A percentile compares a stretch with the other conserved stretches of the same genome.
Conservation (phyloP, 202 grass and related monocot genomes). For the Cymbopogon flexuosus region DNA sequence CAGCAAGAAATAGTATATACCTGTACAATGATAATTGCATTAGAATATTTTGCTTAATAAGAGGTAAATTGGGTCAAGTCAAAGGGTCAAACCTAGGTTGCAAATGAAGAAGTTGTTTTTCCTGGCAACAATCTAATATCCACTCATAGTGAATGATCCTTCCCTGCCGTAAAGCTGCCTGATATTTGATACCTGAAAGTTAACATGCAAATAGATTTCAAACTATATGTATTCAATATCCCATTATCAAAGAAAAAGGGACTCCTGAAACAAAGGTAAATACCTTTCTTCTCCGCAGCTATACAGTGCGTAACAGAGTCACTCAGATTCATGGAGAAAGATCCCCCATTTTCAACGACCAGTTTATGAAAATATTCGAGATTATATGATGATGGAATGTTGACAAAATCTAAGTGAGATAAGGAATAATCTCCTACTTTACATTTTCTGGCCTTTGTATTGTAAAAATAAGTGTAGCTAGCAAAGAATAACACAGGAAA, state of each 20-base stretch:
- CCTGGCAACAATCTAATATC: conserved; percentile 84
- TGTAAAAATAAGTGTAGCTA: not conserved
- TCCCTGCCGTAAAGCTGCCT: conserved; percentile 62
- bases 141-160: conserved; percentile 88
- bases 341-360: conserved; percentile 88
- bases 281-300: conserved; percentile 82
- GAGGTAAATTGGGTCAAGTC: conserved; percentile 25
- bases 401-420: conserved; percentile 77
- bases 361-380: conserved; percentile 87
- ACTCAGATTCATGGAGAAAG: conserved; percentile 98
- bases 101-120: conserved; percentile 70
- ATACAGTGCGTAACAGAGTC: conserved; percentile 85
- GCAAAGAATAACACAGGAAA: conserved; percentile 33
- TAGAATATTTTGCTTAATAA: conserved; percentile 34
- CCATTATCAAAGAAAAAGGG: conserved; percentile 33
- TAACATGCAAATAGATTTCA: conserved; percentile 17
- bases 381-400: conserved; percentile 69
- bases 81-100: conserved; percentile 71
- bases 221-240: conserved; percentile 14
- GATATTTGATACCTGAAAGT: conserved; percentile 82
- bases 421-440: conserved; percentile 35
- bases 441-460: conserved; percentile 15
- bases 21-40: conserved; percentile 44
- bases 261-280: conserved; percentile 30
- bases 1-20: conserved; percentile 76